phyloP scores from a whole-genome alignment of 2,329 filamentous ascomycete genomes.

The Escovopsis sp. region DNA sequence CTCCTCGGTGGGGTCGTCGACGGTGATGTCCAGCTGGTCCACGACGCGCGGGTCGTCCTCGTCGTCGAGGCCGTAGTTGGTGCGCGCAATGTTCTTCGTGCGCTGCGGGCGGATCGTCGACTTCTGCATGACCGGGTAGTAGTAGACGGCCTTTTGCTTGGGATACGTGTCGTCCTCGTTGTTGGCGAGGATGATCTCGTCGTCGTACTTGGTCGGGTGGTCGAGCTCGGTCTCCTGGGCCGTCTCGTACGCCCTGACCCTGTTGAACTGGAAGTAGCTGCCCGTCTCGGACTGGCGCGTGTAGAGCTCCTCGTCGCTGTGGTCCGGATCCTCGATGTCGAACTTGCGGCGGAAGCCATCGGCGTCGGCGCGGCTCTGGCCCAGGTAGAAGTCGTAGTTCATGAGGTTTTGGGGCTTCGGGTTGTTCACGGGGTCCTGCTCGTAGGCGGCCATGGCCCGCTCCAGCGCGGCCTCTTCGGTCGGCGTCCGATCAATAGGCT shows the following conservation, averaged over 20 bases:
- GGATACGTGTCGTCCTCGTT: conserved; percentile 37
- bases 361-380: conserved; percentile 31
- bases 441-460: conserved; percentile 35
- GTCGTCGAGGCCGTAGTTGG: conserved; percentile 24
- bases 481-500: conserved; percentile 40
- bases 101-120: conserved; percentile 47
- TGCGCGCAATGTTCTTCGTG: conserved; percentile 46
- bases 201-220: conserved; percentile 45
- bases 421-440: conserved; percentile 40
- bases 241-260: conserved; percentile 51
- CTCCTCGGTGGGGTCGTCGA: conserved; percentile 41
- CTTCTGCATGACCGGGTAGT: conserved; percentile 54
- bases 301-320: conserved; percentile 40
- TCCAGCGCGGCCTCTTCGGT: conserved; percentile 39
- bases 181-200: conserved; percentile 47
- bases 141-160: conserved; percentile 45
- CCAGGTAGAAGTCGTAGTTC: conserved; percentile 54
- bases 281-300: conserved; percentile 31
- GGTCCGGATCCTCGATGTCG: conserved; percentile 39
- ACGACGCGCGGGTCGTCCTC: conserved; percentile 37
- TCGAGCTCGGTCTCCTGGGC: conserved; percentile 41
- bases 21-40: conserved; percentile 39
- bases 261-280: conserved; percentile 45
- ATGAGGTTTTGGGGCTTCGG: conserved; percentile 42
- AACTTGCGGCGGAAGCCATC: conserved; percentile 46